A percentile compares a stretch with the other conserved stretches of the same genome.
phyloP scores from a whole-genome alignment of 306 rosid species.

The Acacia melanoxylon region DNA sequence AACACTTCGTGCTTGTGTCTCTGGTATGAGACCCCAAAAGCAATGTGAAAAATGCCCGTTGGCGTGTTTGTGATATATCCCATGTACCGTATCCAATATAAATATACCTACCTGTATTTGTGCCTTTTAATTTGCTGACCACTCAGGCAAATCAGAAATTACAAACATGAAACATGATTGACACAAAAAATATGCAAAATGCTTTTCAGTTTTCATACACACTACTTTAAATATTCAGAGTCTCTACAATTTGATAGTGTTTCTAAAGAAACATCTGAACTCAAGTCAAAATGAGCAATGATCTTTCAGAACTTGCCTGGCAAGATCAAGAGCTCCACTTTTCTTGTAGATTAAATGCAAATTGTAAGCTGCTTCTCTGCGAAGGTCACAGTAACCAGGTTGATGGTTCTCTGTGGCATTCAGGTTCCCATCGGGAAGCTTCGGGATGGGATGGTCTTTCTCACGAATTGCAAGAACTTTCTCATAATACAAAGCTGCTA shows the following conservation, averaged over 20 bases:
- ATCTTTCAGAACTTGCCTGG: conserved; percentile 79
- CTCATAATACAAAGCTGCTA: conserved; percentile 70
- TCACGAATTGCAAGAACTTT: conserved; percentile 62
- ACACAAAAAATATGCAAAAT: neutral
- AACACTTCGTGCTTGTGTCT: neutral
- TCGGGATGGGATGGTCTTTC: conserved; percentile 72
- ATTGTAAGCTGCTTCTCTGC: conserved; percentile 87
- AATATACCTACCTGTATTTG: neutral
- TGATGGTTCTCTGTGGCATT: conserved; percentile 37
- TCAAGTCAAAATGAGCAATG: conserved; percentile 67
- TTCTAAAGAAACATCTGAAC: neutral
- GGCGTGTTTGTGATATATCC: neutral
- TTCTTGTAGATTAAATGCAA: conserved; percentile 80
- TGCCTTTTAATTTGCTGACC: neutral
- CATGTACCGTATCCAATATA: neutral
- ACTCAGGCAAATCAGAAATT: neutral
- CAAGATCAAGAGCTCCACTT: conserved; percentile 90
- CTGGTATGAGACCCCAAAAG: neutral
- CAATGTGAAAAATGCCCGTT: neutral
- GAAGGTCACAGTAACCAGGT: conserved; percentile 73
- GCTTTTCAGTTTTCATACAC: neutral
- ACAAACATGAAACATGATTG: neutral
- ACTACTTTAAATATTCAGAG: neutral
- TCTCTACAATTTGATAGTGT: neutral
- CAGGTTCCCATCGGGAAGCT: conserved; percentile 60